Percentiles rank a stretch among this genome's conserved stretches.
Evolutionary conservation across 352 stramenopile species (phyloP).

Genomic region (Lagenidium sp.): DNA sequence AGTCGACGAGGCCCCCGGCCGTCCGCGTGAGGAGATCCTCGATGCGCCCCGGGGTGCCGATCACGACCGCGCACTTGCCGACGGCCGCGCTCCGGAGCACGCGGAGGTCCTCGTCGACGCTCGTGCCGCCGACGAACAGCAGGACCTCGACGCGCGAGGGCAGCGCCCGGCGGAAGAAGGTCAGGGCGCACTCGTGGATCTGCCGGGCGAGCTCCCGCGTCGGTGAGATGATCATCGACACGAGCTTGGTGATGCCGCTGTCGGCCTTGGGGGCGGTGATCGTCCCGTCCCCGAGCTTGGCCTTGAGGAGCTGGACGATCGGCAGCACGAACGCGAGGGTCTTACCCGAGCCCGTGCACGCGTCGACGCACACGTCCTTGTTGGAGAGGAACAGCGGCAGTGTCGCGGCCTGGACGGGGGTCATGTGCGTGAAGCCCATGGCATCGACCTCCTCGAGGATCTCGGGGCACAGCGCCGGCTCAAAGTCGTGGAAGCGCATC

Average conservation of each 20-base stretch:
- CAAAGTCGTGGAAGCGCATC: constrained; percentile 82
- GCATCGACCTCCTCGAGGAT: constrained; percentile 62
- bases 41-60: constrained; percentile 77
- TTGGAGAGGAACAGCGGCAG: constrained; percentile 91
- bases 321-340: constrained; percentile 93
- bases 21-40: constrained; percentile 86
- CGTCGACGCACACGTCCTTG: constrained; percentile 93
- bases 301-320: constrained; percentile 88
- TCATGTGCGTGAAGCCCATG: constrained; percentile 87
- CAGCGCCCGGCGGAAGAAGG: constrained; percentile 57
- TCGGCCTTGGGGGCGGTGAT: constrained; percentile 45
- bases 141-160: constrained; percentile 62
- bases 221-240: constrained; percentile 82
- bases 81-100: constrained; percentile 44
- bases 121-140: constrained; percentile 88
- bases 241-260: constrained; percentile 62
- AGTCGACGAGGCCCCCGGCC: constrained; percentile 68
- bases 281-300: constrained; percentile 43
- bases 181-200: constrained; percentile 65
- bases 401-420: constrained; percentile 87
- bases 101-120: constrained; percentile 77
- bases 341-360: constrained; percentile 93
- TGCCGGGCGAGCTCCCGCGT: constrained; percentile 85
- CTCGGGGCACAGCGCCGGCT: constrained; percentile 62
- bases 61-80: constrained; percentile 64